Conservation (phyloP, 805 yeast species). For the Metschnikowia proteae region DNA sequence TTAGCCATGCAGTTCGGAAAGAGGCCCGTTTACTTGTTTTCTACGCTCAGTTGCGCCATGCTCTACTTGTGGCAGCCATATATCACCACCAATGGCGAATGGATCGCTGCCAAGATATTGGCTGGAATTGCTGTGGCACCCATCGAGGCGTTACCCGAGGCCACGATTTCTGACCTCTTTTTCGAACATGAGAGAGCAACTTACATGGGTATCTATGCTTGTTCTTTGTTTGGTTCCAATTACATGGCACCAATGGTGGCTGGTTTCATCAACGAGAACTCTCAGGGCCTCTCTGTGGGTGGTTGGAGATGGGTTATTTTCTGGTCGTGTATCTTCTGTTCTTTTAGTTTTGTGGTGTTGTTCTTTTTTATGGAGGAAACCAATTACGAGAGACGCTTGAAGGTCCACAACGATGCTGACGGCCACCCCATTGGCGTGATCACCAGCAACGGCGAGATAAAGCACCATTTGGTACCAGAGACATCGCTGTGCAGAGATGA, state of each 20-base stretch:
- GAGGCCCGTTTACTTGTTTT: slow-evolving; percentile 41
- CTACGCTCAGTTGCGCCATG: slow-evolving; percentile 35
- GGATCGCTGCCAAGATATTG: slow-evolving; percentile 17
- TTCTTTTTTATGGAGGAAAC: slow-evolving; percentile 19
- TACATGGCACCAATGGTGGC: slow-evolving; percentile 17
- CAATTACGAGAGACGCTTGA: slow-evolving; percentile 13
- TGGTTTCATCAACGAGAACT: slow-evolving; percentile 18
- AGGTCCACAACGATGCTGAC: slow-evolving; percentile 7
- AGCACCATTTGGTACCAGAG: not conserved
- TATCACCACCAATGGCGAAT: slow-evolving; percentile 26
- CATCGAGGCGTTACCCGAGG: slow-evolving; percentile 48
- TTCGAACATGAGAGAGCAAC: slow-evolving; percentile 44
- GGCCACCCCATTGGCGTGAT: slow-evolving; percentile 11
- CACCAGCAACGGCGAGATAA: slow-evolving; percentile 8
- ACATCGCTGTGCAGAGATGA: not conserved
- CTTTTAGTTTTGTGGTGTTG: slow-evolving; percentile 9
- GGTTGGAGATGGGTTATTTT: slow-evolving; percentile 18
- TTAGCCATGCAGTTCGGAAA: slow-evolving; percentile 48
- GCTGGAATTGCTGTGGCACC: slow-evolving; percentile 32
- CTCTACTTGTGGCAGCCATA: slow-evolving; percentile 43
- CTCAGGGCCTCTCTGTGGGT: slow-evolving; percentile 7
- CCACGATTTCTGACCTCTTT: slow-evolving; percentile 46
- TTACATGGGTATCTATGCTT: slow-evolving; percentile 17
- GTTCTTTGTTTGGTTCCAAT: slow-evolving; percentile 24
- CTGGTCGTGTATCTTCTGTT: slow-evolving; percentile 14